phyloP scores from a whole-genome alignment of 208 protist species.

The Angomonas ambiguus region DNA sequence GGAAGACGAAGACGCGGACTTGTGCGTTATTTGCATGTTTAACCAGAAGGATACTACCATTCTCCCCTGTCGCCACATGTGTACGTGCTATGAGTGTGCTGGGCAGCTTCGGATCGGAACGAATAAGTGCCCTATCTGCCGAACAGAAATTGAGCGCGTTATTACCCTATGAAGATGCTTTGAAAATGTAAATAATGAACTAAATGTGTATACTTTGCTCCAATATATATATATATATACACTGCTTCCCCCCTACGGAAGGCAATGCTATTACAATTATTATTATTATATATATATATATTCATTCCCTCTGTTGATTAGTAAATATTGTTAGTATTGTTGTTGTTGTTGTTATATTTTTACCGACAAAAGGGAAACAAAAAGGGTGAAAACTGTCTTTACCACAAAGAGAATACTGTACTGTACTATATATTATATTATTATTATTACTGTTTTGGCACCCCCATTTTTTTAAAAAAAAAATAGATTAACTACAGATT shows the following conservation, averaged over 20 bases:
- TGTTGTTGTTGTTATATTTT: constrained; percentile 13
- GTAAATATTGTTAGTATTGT: not conserved
- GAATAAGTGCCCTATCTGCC: constrained; percentile 91
- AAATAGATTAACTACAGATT: not conserved
- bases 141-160: constrained; percentile 57
- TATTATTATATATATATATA: constrained; percentile 1
- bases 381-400: not conserved
- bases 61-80: constrained; percentile 92
- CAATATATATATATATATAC: constrained; percentile 5
- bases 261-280: not conserved
- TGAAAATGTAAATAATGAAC: not conserved
- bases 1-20: constrained; percentile 28
- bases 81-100: constrained; percentile 86
- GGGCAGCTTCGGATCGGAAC: constrained; percentile 56
- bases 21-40: constrained; percentile 88
- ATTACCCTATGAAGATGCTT: constrained; percentile 42
- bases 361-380: constrained; percentile 8
- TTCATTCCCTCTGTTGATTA: constrained; percentile 15
- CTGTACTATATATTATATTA: not conserved
- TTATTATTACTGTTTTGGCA: not conserved
- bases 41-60: constrained; percentile 81
- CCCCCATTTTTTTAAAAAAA: not conserved
- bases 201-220: not conserved
- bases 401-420: not conserved
- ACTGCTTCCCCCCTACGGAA: not conserved